Percentiles rank a stretch among this genome's conserved stretches.
Evolutionary conservation across 1,139 yeast genomes (phyloP).

Genomic region (Candida frijolesensis): DNA sequence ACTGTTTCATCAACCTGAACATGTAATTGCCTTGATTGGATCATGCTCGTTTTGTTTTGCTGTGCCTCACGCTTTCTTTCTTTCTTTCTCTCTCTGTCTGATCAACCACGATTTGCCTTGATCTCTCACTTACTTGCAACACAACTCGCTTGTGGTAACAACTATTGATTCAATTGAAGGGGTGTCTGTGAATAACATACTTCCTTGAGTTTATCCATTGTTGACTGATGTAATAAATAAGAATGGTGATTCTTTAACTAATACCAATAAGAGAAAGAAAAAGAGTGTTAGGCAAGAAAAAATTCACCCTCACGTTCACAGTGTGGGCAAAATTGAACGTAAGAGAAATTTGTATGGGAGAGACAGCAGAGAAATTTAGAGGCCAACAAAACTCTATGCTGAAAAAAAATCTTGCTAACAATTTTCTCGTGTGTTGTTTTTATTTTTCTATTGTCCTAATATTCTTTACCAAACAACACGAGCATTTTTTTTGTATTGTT

Average conservation of each 20-base stretch:
- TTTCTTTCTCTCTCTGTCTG: too few relatives aligned
- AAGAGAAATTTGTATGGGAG: not conserved
- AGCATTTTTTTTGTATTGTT: not conserved
- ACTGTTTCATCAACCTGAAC: too few relatives aligned
- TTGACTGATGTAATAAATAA: conserved; percentile 8
- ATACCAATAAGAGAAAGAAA: not conserved
- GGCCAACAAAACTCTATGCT: not conserved
- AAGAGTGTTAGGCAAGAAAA: conserved; percentile 3
- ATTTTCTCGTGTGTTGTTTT: conserved; percentile 1
- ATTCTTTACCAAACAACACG: not conserved
- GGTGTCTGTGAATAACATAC: conserved; percentile 34
- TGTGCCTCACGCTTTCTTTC: too few relatives aligned
- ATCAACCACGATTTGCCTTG: too few relatives aligned
- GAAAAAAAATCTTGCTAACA: not conserved
- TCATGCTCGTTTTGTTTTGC: too few relatives aligned
- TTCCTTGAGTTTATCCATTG: conserved; percentile 54
- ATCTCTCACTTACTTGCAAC: not conserved
- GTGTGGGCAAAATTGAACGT: not conserved
- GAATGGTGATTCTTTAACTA: not conserved
- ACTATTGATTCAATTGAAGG: not conserved
- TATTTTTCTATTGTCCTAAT: too few relatives aligned
- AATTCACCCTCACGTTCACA: not conserved
- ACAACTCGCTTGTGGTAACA: not conserved
- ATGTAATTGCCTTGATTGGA: too few relatives aligned
- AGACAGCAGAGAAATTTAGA: not conserved